phyloP scores from a whole-genome alignment of 1,139 yeast species.

The Lodderomyces elongisporus region DNA sequence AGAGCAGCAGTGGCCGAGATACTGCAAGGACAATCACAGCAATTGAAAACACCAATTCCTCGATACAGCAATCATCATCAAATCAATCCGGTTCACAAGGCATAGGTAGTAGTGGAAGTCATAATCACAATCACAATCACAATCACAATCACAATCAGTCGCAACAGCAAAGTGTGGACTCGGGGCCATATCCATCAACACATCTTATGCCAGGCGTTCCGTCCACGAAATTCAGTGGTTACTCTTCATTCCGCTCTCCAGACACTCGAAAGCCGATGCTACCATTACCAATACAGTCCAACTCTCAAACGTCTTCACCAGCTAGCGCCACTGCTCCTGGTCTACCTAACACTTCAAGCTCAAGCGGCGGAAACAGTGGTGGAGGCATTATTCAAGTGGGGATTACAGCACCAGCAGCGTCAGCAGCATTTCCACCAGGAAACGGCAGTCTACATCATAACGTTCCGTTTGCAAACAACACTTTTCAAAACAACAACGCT shows the following conservation, averaged over 20 bases:
- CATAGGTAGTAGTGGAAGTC: constrained; percentile 1
- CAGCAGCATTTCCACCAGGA: neutral
- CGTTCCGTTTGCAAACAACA: constrained; percentile 1
- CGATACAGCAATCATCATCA: constrained; percentile 3
- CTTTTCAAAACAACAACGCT: neutral
- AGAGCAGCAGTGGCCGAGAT: constrained; percentile 27
- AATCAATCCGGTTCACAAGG: constrained; percentile 7
- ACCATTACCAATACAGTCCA: constrained; percentile 36
- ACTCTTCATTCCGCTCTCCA: constrained; percentile 34
- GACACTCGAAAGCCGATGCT: constrained; percentile 35
- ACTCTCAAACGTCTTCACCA: constrained; percentile 44
- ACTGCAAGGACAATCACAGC: constrained; percentile 35
- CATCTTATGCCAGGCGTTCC: constrained; percentile 6
- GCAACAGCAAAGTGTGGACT: no score
- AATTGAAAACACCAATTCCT: constrained; percentile 18
- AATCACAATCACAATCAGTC: constrained; percentile 8
- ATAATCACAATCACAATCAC: constrained; percentile 6
- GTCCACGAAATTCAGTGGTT: constrained; percentile 17
- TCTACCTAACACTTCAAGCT: constrained; percentile 18
- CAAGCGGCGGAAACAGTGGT: constrained; percentile 1
- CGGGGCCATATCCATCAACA: constrained; percentile 1
- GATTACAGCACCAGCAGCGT: neutral
- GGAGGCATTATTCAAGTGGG: neutral
- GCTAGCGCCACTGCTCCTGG: constrained; percentile 39
- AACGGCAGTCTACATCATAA: neutral